Evolutionary conservation across 306 rosid genomes (phyloP).

Genomic region (barrel medic (Medicago truncatula)): DNA sequence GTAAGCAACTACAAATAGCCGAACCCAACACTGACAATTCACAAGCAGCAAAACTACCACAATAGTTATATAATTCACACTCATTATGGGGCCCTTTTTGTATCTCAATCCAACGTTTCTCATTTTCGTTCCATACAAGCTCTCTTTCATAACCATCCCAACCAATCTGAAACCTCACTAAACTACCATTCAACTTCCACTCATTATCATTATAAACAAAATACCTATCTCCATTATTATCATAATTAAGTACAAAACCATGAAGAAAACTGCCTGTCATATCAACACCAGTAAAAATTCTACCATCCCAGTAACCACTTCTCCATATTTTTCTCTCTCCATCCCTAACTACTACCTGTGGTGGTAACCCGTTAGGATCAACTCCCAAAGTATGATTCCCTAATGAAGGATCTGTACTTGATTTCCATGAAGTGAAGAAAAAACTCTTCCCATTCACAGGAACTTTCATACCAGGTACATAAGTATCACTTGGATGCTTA

Average conservation of each 20-base stretch:
- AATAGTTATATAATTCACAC: slow-evolving; percentile 73
- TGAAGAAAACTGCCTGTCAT: slow-evolving; percentile 45
- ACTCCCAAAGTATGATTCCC: slow-evolving; percentile 68
- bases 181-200: slow-evolving; percentile 5
- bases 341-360: slow-evolving; percentile 77
- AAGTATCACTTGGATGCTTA: slow-evolving; percentile 66
- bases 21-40: slow-evolving; percentile 21
- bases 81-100: slow-evolving; percentile 55
- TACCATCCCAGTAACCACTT: slow-evolving; percentile 80
- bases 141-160: slow-evolving; percentile 73
- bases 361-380: slow-evolving; percentile 70
- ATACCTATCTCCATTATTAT: slow-evolving; percentile 26
- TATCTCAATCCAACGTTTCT: slow-evolving; percentile 47
- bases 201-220: slow-evolving; percentile 48
- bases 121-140: slow-evolving; percentile 45
- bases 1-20: slow-evolving; percentile 58
- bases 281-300: slow-evolving; percentile 58
- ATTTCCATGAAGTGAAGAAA: slow-evolving; percentile 70
- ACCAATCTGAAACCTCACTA: slow-evolving; percentile 59
- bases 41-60: slow-evolving; percentile 72
- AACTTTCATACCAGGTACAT: slow-evolving; percentile 70
- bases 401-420: slow-evolving; percentile 58
- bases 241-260: slow-evolving; percentile 57
- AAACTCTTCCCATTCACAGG: slow-evolving; percentile 35
- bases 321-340: slow-evolving; percentile 67